Conservation (phyloP, 306 rosid genomes). For the Castanea mollissima region DNA sequence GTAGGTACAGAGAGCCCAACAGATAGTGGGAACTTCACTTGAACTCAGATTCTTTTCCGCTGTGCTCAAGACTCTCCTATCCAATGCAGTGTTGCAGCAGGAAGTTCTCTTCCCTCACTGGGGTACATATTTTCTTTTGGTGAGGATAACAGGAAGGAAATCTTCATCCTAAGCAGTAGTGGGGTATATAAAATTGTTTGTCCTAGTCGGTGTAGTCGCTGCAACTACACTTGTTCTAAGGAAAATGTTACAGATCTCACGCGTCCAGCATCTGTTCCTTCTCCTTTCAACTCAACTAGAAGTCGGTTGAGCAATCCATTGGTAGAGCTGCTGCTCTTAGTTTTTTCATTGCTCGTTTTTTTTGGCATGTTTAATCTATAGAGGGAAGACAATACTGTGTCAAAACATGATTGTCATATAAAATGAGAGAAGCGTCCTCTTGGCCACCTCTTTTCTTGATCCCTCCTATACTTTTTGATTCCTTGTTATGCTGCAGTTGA, state of each 20-base stretch:
- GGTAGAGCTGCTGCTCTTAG: conserved; percentile 7
- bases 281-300: conserved; percentile 15
- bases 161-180: conserved; percentile 22
- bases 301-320: conserved; percentile 2
- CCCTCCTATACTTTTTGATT: neutral
- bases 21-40: conserved; percentile 35
- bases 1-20: conserved; percentile 33
- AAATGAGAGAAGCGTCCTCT: neutral
- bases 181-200: conserved; percentile 31
- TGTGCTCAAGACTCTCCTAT: conserved; percentile 42
- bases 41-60: neutral
- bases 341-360: conserved; percentile 8
- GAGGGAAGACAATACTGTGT: too few relatives aligned
- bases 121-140: conserved; percentile 39
- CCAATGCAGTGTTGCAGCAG: conserved; percentile 20
- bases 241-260: conserved; percentile 10
- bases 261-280: conserved; percentile 11
- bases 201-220: conserved; percentile 26
- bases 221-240: conserved; percentile 27
- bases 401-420: neutral
- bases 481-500: neutral
- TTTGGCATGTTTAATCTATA: neutral
- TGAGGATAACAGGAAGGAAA: conserved; percentile 35
- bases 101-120: conserved; percentile 23
- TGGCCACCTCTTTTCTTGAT: neutral